Percentiles rank a stretch among this genome's conserved stretches.
phyloP scores from a whole-genome alignment of 345 rosid genomes.

The Syzygium aromaticum region DNA sequence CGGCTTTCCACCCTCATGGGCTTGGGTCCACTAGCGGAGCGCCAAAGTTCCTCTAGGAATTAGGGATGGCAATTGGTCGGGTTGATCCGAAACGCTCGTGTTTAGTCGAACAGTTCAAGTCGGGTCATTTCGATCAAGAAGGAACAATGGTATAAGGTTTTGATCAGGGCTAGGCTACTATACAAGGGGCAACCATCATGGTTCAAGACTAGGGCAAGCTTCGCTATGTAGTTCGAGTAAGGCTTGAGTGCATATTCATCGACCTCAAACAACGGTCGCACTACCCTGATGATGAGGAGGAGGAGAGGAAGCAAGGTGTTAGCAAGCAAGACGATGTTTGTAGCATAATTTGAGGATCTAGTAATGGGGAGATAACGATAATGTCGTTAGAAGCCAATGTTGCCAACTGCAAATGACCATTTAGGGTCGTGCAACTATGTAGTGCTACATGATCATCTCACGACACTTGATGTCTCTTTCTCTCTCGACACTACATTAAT shows the following conservation, averaged over 20 bases:
- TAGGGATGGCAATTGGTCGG: neutral
- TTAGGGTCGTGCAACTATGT: neutral
- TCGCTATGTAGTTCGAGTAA: neutral
- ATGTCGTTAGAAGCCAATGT: neutral
- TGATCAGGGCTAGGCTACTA: neutral
- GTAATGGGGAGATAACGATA: neutral
- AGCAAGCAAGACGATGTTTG: neutral
- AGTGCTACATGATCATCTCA: neutral
- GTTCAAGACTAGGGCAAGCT: neutral
- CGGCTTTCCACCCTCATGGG: neutral
- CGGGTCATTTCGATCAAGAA: neutral
- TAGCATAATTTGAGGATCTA: neutral
- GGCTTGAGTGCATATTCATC: neutral
- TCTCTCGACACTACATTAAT: neutral
- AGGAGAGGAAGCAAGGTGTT: neutral
- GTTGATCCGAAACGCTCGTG: neutral
- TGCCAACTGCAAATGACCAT: neutral
- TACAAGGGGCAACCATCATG: neutral
- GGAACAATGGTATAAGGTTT: neutral
- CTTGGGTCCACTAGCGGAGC: neutral
- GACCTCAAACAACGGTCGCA: neutral
- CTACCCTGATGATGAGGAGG: neutral
- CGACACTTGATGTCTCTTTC: accelerated
- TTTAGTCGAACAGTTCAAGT: neutral
- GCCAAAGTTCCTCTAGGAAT: neutral